Evolutionary conservation across 2,329 filamentous ascomycete species (phyloP).

Genomic region (Aspergillus aculeatus): DNA sequence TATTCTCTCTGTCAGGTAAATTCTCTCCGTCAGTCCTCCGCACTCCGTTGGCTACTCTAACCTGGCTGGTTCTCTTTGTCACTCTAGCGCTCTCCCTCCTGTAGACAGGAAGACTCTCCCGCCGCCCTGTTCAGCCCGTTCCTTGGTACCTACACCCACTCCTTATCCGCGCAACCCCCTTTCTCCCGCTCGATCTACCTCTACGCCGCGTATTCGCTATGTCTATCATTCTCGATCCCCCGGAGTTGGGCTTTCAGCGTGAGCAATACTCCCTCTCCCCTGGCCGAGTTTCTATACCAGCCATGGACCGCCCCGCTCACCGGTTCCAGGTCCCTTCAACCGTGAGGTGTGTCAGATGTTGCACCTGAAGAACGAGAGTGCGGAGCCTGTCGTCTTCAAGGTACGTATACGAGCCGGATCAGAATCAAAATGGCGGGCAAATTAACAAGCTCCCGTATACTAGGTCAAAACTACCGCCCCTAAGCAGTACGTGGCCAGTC

Average conservation of each 20-base stretch:
- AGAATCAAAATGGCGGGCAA: slow-evolving; percentile 12
- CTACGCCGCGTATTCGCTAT: slow-evolving; percentile 53
- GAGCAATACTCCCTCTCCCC: slow-evolving; percentile 23
- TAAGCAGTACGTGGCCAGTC: slow-evolving; percentile 74
- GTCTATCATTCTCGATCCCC: slow-evolving; percentile 91
- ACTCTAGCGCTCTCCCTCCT: slow-evolving; percentile 1
- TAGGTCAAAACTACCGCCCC: slow-evolving; percentile 99
- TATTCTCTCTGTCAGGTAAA: not conserved
- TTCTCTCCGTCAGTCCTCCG: not conserved
- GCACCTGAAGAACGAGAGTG: slow-evolving; percentile 58
- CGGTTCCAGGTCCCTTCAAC: slow-evolving; percentile 58
- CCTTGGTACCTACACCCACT: slow-evolving; percentile 10
- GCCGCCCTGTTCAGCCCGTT: slow-evolving; percentile 3
- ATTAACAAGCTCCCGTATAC: slow-evolving; percentile 24
- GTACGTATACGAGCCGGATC: slow-evolving; percentile 38
- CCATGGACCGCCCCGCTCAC: not conserved
- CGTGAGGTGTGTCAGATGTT: slow-evolving; percentile 63
- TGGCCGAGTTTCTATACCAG: slow-evolving; percentile 1
- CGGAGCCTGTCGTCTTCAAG: slow-evolving; percentile 64
- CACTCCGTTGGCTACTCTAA: not conserved
- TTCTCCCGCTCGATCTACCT: slow-evolving; percentile 19
- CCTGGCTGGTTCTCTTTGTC: not conserved
- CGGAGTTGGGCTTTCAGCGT: slow-evolving; percentile 93
- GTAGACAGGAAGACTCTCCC: not conserved
- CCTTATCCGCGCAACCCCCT: slow-evolving; percentile 8